Evolutionary conservation across 2,329 filamentous ascomycete species (phyloP).

Genomic region (Beauveria brongniartii): DNA sequence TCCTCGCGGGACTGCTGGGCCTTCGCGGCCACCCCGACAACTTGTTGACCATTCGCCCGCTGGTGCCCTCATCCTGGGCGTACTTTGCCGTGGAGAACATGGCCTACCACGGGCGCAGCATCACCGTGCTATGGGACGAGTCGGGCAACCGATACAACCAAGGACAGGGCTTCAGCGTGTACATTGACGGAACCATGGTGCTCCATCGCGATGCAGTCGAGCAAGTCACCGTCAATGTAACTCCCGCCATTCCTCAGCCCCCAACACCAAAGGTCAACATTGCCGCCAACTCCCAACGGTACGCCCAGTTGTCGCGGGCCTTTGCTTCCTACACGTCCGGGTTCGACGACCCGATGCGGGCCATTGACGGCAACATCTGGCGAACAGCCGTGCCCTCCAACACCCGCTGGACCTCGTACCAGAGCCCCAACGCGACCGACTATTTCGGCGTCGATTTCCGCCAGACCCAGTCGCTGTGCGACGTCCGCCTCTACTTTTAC

Average conservation of each 20-base stretch:
- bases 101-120: conserved; percentile 32
- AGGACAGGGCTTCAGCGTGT: conserved; percentile 29
- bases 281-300: conserved; percentile 28
- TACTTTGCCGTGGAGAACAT: conserved; percentile 36
- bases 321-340: conserved; percentile 24
- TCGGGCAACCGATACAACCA: conserved; percentile 28
- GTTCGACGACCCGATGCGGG: conserved; percentile 27
- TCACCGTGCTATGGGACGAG: conserved; percentile 33
- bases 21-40: conserved; percentile 31
- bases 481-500: conserved; percentile 27
- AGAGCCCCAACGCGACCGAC: conserved; percentile 24
- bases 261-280: conserved; percentile 25
- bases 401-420: conserved; percentile 29
- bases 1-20: conserved; percentile 35
- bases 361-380: conserved; percentile 34
- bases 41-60: conserved; percentile 28
- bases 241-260: conserved; percentile 4
- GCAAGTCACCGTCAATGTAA: conserved; percentile 14
- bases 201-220: conserved; percentile 15
- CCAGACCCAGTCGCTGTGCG: conserved; percentile 21
- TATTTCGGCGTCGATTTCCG: conserved; percentile 14
- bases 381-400: conserved; percentile 31
- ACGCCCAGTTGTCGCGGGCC: conserved; percentile 24
- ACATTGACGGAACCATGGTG: conserved; percentile 23
- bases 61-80: conserved; percentile 27